Evolutionary conservation across 345 rosid genomes (phyloP), one percentile per base, ranked within the genome.

Genomic region (Erysimum cheiranthoides): DNA sequence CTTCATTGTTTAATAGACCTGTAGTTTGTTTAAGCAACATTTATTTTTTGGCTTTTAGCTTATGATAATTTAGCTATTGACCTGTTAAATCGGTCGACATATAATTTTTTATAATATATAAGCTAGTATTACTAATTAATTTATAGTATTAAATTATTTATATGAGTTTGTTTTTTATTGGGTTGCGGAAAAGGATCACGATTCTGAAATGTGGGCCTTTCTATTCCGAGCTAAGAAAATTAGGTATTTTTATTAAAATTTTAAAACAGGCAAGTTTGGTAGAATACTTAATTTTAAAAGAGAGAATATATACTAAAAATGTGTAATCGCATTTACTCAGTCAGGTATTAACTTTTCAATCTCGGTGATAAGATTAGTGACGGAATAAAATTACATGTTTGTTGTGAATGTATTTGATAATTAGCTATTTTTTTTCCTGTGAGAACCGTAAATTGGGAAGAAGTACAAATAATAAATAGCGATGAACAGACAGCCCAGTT

Each of bases 161-260:
- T 28, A 46, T 76, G 45, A 34, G 0, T 34, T 61, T 9, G 11
- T 14, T 67, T 18, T 68, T 21, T 68, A 51, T 61, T 27, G 64
- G 70, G 8, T 16, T 69, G 58, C 70, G 64, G 79, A n/a, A 76
- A 77, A 46, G 12, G 74, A 62, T 45, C 28, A 70, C 71, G 27
- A 70, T 45, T 77, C 66, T 17, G 35, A 35, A 45, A 13, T 18
- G 80, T 62, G 70, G 70, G 66, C 66, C 70, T 53, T 51, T 59
- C 13, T 52, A 16, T 10, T 10, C n/a, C 1, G 1, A 62, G 34
- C 25, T 61, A 40, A 52, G 5, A 34, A 57, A 47, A 47, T 9
- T 21, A 36, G 25, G 39, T 57, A 43, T 14, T 2, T 42, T 28
- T 34, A 18, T 65, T 16, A 25, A 21, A 12, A 21, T n/a, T 8